Base-by-base conservation (phyloP, 495 filamentous ascomycete species). In the Lophium mytilinum region DNA sequence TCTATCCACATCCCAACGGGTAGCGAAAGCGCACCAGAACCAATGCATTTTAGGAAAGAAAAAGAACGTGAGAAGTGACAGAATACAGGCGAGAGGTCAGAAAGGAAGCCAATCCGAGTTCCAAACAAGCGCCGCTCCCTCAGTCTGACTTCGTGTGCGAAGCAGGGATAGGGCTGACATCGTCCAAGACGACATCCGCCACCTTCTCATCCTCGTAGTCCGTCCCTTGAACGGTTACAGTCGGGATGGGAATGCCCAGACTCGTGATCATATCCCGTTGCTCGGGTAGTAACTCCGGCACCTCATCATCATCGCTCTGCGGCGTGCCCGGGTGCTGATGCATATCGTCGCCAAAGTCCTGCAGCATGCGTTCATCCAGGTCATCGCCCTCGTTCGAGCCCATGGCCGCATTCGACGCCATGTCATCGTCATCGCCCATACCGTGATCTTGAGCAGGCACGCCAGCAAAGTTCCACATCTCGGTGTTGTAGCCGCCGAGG, bases 321-420 rank as follows among this genome's bases (percentile, higher is more conserved):
- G 56, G 60, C 19, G 52, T 57, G 9, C 53, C 37, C 37, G 41
- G 35, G 18, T 46, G 35, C 37, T 48, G 39, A 42, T 36, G 19
- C 12, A 59, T 10, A 15, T 60, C 57, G 30, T 61, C 58, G 0
- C 58, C 62, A 54, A 65, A 65, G 37, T 65, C 62, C 57, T 65
- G 53, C 41, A 55, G 10, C 57, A 65, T 33, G 9, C 58, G 34
- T 5, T 55, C 30, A 9, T 50, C 42, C 14, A 42, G 11, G 10
- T 50, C 45, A 34, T 61, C 54, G 5, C 21, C n/a, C 18, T 36
- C 56, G 8, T 30, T 24, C 37, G 36, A n/a, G 15, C 54, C 54
- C 59, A 62, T 42, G 15, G 55, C 57, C 37, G 62, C 58, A 56
- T 65, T 39, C 19, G 56, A 43, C n/a, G 61, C 50, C 3, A 49